Conservation (phyloP, 176 grass and related monocot species). For the Avena atlantica region DNA sequence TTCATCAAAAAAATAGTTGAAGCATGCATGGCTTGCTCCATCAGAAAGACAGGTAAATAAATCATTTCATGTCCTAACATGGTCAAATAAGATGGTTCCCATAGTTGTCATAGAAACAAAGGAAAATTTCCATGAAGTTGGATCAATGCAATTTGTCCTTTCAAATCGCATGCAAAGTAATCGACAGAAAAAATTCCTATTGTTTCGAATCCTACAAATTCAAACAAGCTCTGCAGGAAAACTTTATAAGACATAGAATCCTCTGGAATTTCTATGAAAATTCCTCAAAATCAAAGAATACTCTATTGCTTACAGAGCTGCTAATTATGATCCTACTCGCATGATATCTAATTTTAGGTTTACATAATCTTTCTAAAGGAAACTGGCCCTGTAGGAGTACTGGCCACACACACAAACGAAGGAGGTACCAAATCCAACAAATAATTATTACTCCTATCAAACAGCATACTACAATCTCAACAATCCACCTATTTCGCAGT, state of each 20-base stretch:
- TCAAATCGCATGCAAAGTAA: not conserved
- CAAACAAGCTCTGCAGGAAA: not conserved
- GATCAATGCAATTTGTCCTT: not conserved
- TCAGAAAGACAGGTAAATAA: not conserved
- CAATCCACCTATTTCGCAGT: slow-evolving; percentile 1
- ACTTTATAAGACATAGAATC: not conserved
- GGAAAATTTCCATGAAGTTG: not conserved
- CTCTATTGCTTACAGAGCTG: not conserved
- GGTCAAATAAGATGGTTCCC: not conserved
- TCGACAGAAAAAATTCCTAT: not conserved
- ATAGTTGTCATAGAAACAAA: slow-evolving; percentile 7
- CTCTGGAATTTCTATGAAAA: not conserved
- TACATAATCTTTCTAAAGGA: not conserved
- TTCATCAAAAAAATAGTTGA: not conserved
- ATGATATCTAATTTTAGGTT: slow-evolving; percentile 19
- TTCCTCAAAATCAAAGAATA: not conserved
- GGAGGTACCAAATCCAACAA: not conserved
- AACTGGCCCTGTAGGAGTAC: not conserved
- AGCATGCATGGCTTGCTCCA: not conserved
- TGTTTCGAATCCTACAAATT: slow-evolving; percentile 1
- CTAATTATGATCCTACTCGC: not conserved
- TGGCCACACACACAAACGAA: not conserved
- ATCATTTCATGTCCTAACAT: not conserved
- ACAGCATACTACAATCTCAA: not conserved
- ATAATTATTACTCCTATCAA: slow-evolving; percentile 10